These are phyloP conservation scores for Powellomyces hirtus DNA, from an alignment of 192 early-diverging fungal genomes.

Conservation along the genomic window DNA sequence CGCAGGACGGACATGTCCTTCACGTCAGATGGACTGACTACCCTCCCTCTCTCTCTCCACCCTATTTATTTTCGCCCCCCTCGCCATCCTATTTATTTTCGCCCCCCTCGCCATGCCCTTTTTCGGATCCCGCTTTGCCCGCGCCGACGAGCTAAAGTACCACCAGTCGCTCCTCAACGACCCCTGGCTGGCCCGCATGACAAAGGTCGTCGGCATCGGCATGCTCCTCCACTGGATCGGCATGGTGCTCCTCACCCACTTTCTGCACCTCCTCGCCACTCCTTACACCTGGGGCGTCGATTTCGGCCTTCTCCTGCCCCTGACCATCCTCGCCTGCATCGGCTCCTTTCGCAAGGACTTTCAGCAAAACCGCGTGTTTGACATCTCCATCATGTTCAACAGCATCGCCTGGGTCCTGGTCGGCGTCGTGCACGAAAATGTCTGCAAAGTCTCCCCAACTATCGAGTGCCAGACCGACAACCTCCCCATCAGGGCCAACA, in stretches of 20 bases:
- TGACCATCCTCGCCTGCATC: neutral
- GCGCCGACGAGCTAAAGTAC: neutral
- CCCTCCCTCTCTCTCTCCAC: no score
- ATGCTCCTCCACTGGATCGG: neutral
- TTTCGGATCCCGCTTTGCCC: neutral
- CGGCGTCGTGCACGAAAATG: neutral
- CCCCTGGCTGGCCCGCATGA: neutral
- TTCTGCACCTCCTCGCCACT: neutral
- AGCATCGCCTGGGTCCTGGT: neutral
- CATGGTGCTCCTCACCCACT: neutral
- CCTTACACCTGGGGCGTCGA: neutral
- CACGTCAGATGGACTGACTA: no score
- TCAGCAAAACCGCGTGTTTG: neutral
- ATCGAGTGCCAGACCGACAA: neutral
- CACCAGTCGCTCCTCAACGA: neutral
- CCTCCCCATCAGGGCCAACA: neutral
- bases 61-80: no score
- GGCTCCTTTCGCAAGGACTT: neutral
- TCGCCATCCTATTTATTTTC: no score
- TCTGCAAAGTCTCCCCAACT: neutral
- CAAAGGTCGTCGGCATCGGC: neutral
- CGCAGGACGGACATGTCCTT: no score
- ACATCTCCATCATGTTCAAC: neutral
- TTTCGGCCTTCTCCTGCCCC: neutral
- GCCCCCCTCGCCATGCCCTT: no score